Conservation (phyloP, 805 yeast species). For the Candida ficus region DNA sequence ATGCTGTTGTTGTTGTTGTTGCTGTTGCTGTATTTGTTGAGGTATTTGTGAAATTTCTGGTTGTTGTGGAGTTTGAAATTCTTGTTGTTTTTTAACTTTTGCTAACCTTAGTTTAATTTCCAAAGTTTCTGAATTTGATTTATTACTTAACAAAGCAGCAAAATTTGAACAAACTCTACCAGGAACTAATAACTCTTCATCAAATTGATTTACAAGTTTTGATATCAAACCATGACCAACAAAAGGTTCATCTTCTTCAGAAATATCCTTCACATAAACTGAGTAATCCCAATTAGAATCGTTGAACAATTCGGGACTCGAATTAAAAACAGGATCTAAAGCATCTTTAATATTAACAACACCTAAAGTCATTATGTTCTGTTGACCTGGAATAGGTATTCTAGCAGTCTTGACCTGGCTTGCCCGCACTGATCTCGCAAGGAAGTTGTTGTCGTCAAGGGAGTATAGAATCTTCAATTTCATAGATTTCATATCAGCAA, state of each 20-base stretch:
- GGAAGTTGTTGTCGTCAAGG: slow-evolving; percentile 36
- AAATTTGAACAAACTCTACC: slow-evolving; percentile 56
- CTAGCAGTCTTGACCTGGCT: slow-evolving; percentile 36
- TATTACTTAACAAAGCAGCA: slow-evolving; percentile 35
- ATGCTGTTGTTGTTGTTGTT: slow-evolving; percentile 6
- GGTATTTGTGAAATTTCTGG: slow-evolving; percentile 9
- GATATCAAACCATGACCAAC: slow-evolving; percentile 41
- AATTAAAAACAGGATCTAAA: slow-evolving; percentile 37
- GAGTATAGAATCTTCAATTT: slow-evolving; percentile 36
- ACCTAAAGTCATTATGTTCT: slow-evolving; percentile 37
- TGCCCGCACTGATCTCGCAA: slow-evolving; percentile 34
- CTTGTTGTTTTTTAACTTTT: slow-evolving; percentile 13
- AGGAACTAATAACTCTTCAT: slow-evolving; percentile 38
- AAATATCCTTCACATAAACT: slow-evolving; percentile 40
- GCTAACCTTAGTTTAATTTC: slow-evolving; percentile 50
- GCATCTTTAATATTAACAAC: slow-evolving; percentile 40
- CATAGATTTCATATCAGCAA: slow-evolving; percentile 19
- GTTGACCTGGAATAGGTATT: slow-evolving; percentile 39
- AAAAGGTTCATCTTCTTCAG: slow-evolving; percentile 49
- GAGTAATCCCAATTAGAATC: slow-evolving; percentile 40
- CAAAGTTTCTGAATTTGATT: slow-evolving; percentile 42
- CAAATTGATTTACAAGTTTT: slow-evolving; percentile 24
- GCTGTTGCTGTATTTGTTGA: slow-evolving; percentile 7
- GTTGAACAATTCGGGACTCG: slow-evolving; percentile 40
- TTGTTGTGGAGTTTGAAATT: background rate